Conservation (phyloP, 1,284 basidiomycete species). For the Kalmanozyma brasiliensis region DNA sequence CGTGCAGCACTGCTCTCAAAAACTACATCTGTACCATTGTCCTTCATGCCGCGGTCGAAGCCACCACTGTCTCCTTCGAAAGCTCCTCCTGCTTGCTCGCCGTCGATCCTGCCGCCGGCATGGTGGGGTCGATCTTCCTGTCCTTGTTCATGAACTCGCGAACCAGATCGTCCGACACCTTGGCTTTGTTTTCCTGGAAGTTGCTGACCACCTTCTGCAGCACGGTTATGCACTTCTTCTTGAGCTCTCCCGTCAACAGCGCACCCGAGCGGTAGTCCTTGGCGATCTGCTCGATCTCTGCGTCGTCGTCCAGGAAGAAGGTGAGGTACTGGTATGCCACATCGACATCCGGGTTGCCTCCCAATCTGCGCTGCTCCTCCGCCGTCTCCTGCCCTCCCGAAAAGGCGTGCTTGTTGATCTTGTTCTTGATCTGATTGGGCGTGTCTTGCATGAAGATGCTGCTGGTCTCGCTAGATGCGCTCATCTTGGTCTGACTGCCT, state of each 20-base stretch:
- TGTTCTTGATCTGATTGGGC: conserved; percentile 93
- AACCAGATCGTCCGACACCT: conserved; percentile 82
- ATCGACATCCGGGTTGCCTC: conserved; percentile 94
- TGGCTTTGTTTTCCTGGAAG: conserved; percentile 89
- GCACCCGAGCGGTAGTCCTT: conserved; percentile 92
- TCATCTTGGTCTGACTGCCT: conserved; percentile 99
- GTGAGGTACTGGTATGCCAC: conserved; percentile 93
- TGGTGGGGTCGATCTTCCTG: conserved; percentile 75
- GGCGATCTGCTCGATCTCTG: conserved; percentile 80
- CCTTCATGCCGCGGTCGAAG: conserved; percentile 20
- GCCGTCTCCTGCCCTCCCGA: conserved; percentile 78
- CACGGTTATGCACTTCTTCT: conserved; percentile 85
- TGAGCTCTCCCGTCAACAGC: conserved; percentile 90
- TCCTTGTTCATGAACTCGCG: conserved; percentile 83
- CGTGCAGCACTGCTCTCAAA: neutral
- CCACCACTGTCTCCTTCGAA: conserved; percentile 33
- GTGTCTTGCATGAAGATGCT: conserved; percentile 97
- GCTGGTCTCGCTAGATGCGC: conserved; percentile 87
- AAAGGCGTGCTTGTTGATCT: conserved; percentile 80
- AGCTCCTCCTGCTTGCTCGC: conserved; percentile 40
- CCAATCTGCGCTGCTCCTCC: conserved; percentile 87
- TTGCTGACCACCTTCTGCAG: conserved; percentile 84
- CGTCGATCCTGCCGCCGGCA: conserved; percentile 49
- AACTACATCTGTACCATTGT: neutral
- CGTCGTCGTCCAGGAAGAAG: conserved; percentile 98